Base-by-base conservation (phyloP, 73 alveolate species). In the Paramecium caudatum region DNA sequence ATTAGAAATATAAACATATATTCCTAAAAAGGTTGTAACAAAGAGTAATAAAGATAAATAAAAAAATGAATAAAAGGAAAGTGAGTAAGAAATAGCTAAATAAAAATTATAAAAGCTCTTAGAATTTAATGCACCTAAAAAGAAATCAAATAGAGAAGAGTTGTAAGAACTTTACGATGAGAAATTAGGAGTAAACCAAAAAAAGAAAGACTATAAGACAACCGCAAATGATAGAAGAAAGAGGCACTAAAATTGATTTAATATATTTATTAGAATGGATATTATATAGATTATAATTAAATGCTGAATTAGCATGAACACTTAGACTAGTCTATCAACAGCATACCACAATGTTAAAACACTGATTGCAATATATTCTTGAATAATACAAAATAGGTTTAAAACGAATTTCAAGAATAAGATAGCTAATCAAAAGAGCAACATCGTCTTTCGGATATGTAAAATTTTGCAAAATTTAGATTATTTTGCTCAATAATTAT, bases 281-380 rank as follows among this genome's bases (percentile, higher is more conserved):
- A n/a, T n/a, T n/a, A n/a, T n/a, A n/a, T n/a, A n/a, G n/a, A n/a
- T n/a, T n/a, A n/a, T n/a, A n/a, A n/a, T n/a, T n/a, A n/a, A n/a
- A 55, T 55, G 80, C 80, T 55, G 46, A 55, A 55, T 55, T 55
- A 55, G 30, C 30, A 55, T 23, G 80, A 55, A 43, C 13, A 37
- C n/a, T 9, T 55, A 16, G 80, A 55, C 23, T 55, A 55, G n/a
- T n/a, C n/a, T n/a, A n/a, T n/a, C n/a, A n/a, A n/a, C n/a, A n/a
- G n/a, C n/a, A n/a, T n/a, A n/a, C n/a, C n/a, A n/a, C n/a, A n/a
- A n/a, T n/a, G n/a, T n/a, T n/a, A n/a, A n/a, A n/a, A n/a, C n/a
- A n/a, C n/a, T n/a, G n/a, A n/a, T n/a, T n/a, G n/a, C n/a, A n/a
- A n/a, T n/a, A n/a, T n/a, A n/a, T n/a, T n/a, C n/a, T n/a, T n/a